Evolutionary conservation across 2,329 filamentous ascomycete species (phyloP).

Genomic region (Alternaria arbusti): DNA sequence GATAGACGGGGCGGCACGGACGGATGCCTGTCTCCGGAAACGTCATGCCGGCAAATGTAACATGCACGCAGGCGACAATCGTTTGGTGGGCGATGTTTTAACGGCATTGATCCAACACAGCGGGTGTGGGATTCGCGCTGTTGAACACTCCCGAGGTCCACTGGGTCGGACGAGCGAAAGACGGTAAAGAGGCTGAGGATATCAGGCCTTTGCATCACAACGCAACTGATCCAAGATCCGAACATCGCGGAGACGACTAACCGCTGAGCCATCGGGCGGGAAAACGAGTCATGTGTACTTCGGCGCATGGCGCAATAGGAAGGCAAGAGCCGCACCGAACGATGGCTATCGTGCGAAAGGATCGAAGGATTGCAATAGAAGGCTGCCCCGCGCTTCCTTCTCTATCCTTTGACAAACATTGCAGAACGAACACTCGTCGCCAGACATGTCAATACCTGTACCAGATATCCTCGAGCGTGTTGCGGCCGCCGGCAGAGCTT

Average conservation of each 20-base stretch:
- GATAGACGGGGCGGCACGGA: background rate
- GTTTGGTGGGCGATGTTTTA: background rate
- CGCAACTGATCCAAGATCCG: background rate
- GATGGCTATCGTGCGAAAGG: background rate
- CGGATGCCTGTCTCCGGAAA: background rate
- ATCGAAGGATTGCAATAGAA: background rate
- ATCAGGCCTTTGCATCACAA: background rate
- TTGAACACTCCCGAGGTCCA: background rate
- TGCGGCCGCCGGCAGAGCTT: conserved; percentile 36
- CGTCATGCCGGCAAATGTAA: background rate
- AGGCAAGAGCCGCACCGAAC: background rate
- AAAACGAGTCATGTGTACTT: background rate
- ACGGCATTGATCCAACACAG: background rate
- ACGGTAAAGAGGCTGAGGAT: background rate
- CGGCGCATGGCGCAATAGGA: background rate
- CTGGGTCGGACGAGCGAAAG: background rate
- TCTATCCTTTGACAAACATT: background rate
- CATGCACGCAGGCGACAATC: background rate
- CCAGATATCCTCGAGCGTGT: conserved; percentile 20
- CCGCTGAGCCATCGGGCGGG: background rate
- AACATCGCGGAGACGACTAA: background rate
- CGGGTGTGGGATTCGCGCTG: background rate
- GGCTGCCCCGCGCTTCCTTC: background rate
- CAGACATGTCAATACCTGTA: conserved; percentile 12
- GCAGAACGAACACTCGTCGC: background rate